Base-by-base conservation (phyloP, 768 basidiomycete species). In the Leccinum uliginosum region DNA sequence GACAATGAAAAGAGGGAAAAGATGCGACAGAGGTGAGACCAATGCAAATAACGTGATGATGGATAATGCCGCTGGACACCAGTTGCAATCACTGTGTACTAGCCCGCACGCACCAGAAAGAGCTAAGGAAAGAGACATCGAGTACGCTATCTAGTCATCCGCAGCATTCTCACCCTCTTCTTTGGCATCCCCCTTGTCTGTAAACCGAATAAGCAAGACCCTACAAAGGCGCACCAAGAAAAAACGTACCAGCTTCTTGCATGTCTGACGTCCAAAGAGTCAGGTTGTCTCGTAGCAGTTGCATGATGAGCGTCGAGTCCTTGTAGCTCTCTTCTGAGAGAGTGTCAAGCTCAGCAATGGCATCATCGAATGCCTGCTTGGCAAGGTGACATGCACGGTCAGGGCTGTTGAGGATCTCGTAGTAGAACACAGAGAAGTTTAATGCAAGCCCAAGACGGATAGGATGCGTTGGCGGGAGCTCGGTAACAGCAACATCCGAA, bases 351-450 rank as follows among this genome's bases (percentile, higher is more conserved):
- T 98, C 95, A 64, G 95, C 94, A 72, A 98, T 98, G 47, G 96
- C 96, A 74, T 98, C 95, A 62, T 98, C 95, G 75, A 98, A 98
- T 8, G 96, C 95, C 76, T 97, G 93, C 81, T 98, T 98, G 74
- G 95, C 95, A 64, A 98, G 89, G 72, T 95, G 92, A 81, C 95
- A 97, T 51, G 96, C 96, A 75, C 93, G 92, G 76, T 97, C 95
- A 65, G 96, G 94, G 76, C 89, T 91, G 85, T 97, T 97, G 75
- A 97, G 87, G 73, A 98, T 97, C 77, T 98, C 95, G 79, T 97
- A 97, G 84, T 98, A 98, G 84, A 98, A 98, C 50, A 98, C 95
- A 53, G 93, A 97, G 85, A 98, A 98, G 85, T 98, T 98, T 71
- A 98, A 83, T 47, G 95, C 95, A 54, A 98, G 90, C 75, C 96